phyloP scores from a whole-genome alignment of 495 filamentous ascomycete genomes.

The Penicillium nucicola region DNA sequence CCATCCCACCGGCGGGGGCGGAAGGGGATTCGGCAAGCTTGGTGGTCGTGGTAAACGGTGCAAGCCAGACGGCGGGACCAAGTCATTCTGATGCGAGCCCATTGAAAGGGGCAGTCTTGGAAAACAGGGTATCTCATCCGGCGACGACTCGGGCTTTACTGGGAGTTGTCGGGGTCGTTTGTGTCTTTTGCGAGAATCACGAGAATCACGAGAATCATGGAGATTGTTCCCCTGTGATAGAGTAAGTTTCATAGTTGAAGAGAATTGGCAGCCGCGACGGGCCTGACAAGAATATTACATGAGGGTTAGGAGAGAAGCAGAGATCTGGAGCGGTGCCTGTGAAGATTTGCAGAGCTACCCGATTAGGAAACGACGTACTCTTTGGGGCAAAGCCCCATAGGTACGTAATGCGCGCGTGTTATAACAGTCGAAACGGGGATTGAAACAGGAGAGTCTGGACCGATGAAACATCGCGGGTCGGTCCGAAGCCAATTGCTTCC shows the following conservation, averaged over 20 bases:
- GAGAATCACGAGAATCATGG: not conserved
- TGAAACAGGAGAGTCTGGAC: no score
- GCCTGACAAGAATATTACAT: constrained; percentile 12
- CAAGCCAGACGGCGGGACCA: constrained; percentile 38
- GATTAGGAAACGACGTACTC: constrained; percentile 23
- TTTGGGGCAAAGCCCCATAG: not conserved
- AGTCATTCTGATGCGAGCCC: constrained; percentile 33
- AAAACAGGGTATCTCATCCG: not conserved
- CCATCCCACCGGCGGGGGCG: constrained; percentile 68
- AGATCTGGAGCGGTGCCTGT: not conserved
- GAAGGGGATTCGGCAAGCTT: constrained; percentile 46
- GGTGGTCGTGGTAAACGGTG: constrained; percentile 37
- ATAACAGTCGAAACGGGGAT: no score
- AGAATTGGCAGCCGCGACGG: not conserved
- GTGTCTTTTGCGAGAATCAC: not conserved
- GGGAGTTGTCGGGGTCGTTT: not conserved
- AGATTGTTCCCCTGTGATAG: not conserved
- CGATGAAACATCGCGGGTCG: no score
- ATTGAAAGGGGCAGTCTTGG: constrained; percentile 18
- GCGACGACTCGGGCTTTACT: constrained; percentile 11
- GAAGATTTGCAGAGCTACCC: constrained; percentile 1
- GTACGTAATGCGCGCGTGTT: no score
- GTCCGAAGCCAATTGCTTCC: no score
- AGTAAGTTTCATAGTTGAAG: not conserved
- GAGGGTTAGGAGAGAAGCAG: not conserved